A percentile compares a stretch with the other conserved stretches of the same genome.
Conservation (phyloP, 108 stramenopile genomes). For the Thalassiosira profunda region DNA sequence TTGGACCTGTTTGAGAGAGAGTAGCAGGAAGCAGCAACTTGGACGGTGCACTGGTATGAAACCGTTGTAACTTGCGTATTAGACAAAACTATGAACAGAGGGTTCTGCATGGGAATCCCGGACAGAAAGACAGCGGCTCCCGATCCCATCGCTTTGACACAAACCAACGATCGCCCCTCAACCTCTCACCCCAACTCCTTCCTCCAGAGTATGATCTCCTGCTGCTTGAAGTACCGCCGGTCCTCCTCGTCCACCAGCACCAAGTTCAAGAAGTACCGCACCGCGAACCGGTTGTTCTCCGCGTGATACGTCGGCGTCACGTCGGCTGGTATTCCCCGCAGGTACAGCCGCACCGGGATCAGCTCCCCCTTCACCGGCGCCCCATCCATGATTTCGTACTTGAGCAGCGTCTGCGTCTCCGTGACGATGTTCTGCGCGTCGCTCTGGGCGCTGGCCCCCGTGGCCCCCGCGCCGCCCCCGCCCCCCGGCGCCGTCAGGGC, state of each 20-base stretch:
- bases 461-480: background rate
- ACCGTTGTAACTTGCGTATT: no score
- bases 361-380: constrained; percentile 96
- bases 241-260: constrained; percentile 99
- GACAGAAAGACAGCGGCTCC: no score
- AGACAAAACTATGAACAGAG: no score
- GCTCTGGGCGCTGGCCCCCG: constrained; percentile 19
- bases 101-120: no score
- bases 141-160: no score
- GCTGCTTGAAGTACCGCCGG: constrained; percentile 99
- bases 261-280: constrained; percentile 98
- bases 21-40: no score
- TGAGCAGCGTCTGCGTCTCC: constrained; percentile 97
- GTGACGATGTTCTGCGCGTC: constrained; percentile 82
- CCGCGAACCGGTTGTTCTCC: constrained; percentile 94
- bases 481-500: constrained; percentile 42
- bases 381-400: constrained; percentile 99
- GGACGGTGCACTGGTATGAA: no score
- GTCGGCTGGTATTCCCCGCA: constrained; percentile 95
- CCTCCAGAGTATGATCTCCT: constrained; percentile 98
- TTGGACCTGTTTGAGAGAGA: no score
- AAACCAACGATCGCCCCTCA: no score
- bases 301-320: constrained; percentile 98
- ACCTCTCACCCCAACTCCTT: constrained; percentile 87
- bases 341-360: constrained; percentile 86